These are phyloP conservation scores for Lyophyllum atratum DNA, from an alignment of 768 basidiomycete genomes.

Conservation along the genomic window DNA sequence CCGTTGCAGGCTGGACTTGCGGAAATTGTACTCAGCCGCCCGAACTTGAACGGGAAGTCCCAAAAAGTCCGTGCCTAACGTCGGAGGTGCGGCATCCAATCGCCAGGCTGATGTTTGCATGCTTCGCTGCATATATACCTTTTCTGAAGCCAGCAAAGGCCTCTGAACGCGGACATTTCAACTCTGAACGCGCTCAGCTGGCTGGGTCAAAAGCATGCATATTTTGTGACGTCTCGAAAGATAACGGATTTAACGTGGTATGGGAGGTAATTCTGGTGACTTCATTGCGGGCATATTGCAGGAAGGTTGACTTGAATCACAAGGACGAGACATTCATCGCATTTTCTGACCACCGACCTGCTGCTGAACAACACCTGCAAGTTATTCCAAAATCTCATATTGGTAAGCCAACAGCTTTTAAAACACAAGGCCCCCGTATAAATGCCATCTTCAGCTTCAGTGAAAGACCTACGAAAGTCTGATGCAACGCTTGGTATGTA, in stretches of 20 bases:
- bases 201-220: conserved; percentile 24
- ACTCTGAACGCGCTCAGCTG: neutral
- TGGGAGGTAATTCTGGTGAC: conserved; percentile 44
- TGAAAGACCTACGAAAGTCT: conserved; percentile 43
- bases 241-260: conserved; percentile 46
- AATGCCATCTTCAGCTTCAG: conserved; percentile 46
- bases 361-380: conserved; percentile 49
- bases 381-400: conserved; percentile 56
- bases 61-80: neutral
- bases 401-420: conserved; percentile 30
- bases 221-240: conserved; percentile 46
- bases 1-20: too few species aligned
- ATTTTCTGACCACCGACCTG: conserved; percentile 53
- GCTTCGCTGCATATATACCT: conserved; percentile 6
- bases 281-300: neutral
- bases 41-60: neutral
- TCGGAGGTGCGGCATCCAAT: neutral
- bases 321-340: conserved; percentile 53
- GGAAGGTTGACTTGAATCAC: neutral
- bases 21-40: too few species aligned
- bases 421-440: neutral
- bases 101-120: conserved; percentile 5
- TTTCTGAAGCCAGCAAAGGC: conserved; percentile 6
- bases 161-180: neutral
- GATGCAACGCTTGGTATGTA: conserved; percentile 53